phyloP scores from a whole-genome alignment of 495 filamentous ascomycete genomes.

The Annulohypoxylon stygium region DNA sequence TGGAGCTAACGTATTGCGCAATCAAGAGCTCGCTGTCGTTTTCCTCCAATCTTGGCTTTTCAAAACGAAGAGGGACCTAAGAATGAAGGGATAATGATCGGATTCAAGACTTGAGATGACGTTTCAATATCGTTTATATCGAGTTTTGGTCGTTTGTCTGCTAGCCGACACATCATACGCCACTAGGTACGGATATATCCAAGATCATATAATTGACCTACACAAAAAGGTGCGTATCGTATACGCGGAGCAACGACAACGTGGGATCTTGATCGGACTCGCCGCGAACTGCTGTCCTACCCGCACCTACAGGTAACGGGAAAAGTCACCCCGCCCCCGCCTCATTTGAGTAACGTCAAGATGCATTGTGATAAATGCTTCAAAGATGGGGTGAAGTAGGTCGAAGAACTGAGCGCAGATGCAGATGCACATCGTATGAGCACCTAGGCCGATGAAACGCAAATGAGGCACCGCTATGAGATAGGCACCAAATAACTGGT shows the following conservation, averaged over 20 bases:
- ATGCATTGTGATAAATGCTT: not conserved
- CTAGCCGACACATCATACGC: not conserved
- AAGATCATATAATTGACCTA: not conserved
- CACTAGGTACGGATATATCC: not conserved
- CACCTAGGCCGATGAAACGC: conserved; percentile 9
- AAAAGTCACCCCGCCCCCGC: not conserved
- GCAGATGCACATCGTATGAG: not conserved
- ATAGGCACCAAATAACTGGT: not conserved
- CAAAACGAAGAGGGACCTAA: not conserved
- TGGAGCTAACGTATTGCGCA: conserved; percentile 4
- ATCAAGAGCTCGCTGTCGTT: not conserved
- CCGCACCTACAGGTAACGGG: not conserved
- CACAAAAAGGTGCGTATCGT: not conserved
- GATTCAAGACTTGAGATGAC: not conserved
- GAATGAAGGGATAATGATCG: not conserved
- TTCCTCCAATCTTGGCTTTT: not conserved
- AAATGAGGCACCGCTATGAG: conserved; percentile 7
- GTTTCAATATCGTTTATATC: not conserved
- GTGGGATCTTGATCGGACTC: conserved; percentile 8
- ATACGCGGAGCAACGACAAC: conserved; percentile 18
- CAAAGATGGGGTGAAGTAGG: not conserved
- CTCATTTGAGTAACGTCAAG: not conserved
- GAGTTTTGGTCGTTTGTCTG: not conserved
- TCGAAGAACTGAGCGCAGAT: not conserved
- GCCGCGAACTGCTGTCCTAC: conserved; percentile 7